A percentile compares a stretch with the other conserved stretches of the same genome.
Conservation (phyloP, 306 rosid genomes). For the Abrus pulchellus region DNA sequence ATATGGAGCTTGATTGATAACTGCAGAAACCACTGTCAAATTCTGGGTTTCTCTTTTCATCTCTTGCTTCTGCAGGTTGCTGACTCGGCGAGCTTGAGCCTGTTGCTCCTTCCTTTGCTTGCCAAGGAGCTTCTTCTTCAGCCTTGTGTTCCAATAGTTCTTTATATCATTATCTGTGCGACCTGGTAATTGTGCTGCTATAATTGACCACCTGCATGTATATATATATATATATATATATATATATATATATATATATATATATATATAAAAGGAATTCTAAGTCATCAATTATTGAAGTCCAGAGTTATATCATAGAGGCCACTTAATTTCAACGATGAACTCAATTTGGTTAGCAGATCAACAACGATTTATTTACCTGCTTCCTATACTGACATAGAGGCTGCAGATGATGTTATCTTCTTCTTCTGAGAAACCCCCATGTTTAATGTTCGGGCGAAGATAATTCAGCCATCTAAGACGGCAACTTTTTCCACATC, state of each 20-base stretch:
- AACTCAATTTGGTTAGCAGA: neutral
- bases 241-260: neutral
- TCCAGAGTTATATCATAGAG: neutral
- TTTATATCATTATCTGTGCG: conserved; percentile 95
- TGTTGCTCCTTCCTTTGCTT: conserved; percentile 76
- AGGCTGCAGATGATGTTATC: conserved; percentile 93
- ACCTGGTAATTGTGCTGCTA: conserved; percentile 95
- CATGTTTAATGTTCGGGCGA: conserved; percentile 92
- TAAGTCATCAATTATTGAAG: neutral
- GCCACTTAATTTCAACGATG: neutral
- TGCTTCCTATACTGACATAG: conserved; percentile 93
- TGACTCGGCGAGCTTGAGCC: conserved; percentile 58
- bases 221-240: conserved; percentile 6
- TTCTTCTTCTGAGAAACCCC: conserved; percentile 95
- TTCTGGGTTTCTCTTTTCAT: conserved; percentile 57
- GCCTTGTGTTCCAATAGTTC: conserved; percentile 96
- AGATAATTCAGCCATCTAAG: conserved; percentile 97
- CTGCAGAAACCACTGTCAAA: conserved; percentile 38
- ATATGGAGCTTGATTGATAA: conserved; percentile 52
- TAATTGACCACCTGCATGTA: conserved; percentile 88
- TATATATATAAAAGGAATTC: neutral
- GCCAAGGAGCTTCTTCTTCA: conserved; percentile 93
- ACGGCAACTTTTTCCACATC: conserved; percentile 99
- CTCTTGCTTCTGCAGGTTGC: conserved; percentile 57
- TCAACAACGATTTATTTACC: conserved; percentile 55